Evolutionary conservation across 331 rosid species (phyloP).

Genomic region (Prunus yedoensis): DNA sequence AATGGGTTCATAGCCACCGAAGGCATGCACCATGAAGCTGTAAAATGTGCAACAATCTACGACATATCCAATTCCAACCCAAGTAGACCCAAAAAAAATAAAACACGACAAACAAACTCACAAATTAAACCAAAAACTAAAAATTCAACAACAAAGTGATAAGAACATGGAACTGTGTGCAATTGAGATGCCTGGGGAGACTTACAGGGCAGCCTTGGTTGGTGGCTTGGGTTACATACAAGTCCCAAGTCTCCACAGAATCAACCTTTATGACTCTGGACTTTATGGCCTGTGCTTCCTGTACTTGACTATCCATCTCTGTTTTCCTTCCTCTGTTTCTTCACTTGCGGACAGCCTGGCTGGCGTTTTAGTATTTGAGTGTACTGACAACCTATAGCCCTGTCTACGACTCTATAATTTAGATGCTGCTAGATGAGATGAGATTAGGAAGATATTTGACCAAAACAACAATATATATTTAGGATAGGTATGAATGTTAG

Average conservation of each 20-base stretch:
- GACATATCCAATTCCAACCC: slow-evolving; percentile 23
- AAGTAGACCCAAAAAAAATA: background rate
- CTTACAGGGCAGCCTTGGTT: slow-evolving; percentile 62
- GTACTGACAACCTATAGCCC: too few species aligned
- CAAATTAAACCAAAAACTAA: background rate
- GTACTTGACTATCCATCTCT: slow-evolving; percentile 29
- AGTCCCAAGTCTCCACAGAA: slow-evolving; percentile 78
- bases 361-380: background rate
- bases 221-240: slow-evolving; percentile 44
- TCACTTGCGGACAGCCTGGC: background rate
- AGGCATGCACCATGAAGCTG: slow-evolving; percentile 97
- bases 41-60: slow-evolving; percentile 81
- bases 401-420: background rate
- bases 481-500: background rate
- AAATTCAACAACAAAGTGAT: background rate
- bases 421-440: background rate
- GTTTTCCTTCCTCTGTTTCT: background rate
- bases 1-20: slow-evolving; percentile 81
- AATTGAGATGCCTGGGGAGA: background rate
- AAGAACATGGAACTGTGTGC: background rate
- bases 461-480: too few species aligned
- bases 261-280: slow-evolving; percentile 60
- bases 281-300: slow-evolving; percentile 25
- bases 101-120: background rate
- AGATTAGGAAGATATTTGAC: too few species aligned